A percentile compares a stretch with the other conserved stretches of the same genome.
phyloP scores from a whole-genome alignment of 2,329 filamentous ascomycete species.

The Fusarium nanum region DNA sequence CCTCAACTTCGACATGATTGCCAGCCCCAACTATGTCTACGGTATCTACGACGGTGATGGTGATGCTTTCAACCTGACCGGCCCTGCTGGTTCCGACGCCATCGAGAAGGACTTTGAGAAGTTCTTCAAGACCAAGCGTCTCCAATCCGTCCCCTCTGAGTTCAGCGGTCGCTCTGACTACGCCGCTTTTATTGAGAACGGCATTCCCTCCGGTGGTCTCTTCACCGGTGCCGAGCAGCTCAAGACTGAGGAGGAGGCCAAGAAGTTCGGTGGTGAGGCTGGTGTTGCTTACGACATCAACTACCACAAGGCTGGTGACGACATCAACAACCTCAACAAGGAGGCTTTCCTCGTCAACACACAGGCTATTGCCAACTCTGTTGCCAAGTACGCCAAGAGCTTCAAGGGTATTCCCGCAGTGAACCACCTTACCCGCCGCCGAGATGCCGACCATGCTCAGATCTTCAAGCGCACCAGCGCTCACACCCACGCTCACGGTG shows the following conservation, averaged over 20 bases:
- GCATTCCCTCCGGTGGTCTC: conserved; percentile 75
- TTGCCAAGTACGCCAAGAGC: conserved; percentile 56
- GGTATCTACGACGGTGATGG: conserved; percentile 71
- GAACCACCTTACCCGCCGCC: conserved; percentile 46
- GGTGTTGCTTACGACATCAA: conserved; percentile 61
- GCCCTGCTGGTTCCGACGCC: conserved; percentile 68
- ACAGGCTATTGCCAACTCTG: conserved; percentile 56
- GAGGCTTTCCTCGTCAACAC: conserved; percentile 61
- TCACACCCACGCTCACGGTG: conserved; percentile 45
- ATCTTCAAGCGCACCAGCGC: conserved; percentile 44
- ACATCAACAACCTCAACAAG: conserved; percentile 53
- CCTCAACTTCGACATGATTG: conserved; percentile 69
- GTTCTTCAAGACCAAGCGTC: conserved; percentile 61
- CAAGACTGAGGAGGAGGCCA: conserved; percentile 70
- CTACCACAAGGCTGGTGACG: conserved; percentile 61
- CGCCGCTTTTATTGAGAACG: conserved; percentile 72
- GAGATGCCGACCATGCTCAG: conserved; percentile 47
- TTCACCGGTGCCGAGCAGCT: conserved; percentile 75
- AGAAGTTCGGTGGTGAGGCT: conserved; percentile 70
- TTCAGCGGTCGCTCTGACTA: conserved; percentile 77
- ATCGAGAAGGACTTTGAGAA: conserved; percentile 69
- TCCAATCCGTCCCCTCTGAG: conserved; percentile 67
- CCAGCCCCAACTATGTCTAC: conserved; percentile 62
- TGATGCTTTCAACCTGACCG: conserved; percentile 67
- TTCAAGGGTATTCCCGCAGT: conserved; percentile 51